These are phyloP conservation scores for Cronartium quercuum DNA, from an alignment of 1,284 basidiomycete genomes.

Conservation along the genomic window DNA sequence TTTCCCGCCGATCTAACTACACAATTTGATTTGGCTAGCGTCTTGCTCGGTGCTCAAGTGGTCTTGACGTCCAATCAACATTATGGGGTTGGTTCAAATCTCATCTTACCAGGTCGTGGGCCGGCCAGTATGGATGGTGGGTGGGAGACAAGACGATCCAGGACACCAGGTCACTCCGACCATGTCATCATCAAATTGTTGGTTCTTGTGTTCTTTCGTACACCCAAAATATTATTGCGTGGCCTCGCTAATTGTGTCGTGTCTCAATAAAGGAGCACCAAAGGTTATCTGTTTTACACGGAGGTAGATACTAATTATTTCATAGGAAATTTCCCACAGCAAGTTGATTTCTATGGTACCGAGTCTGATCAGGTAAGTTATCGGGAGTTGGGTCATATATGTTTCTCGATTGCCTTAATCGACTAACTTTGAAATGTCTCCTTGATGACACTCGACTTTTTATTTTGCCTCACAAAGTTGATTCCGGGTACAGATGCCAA, in stretches of 20 bases:
- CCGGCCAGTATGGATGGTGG: constrained; percentile 76
- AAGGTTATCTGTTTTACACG: constrained; percentile 62
- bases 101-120: constrained; percentile 83
- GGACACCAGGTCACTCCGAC: constrained; percentile 72
- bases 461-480: neutral
- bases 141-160: constrained; percentile 92
- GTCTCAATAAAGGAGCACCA: neutral
- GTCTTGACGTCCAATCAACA: constrained; percentile 73
- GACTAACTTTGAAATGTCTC: neutral
- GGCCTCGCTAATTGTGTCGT: neutral
- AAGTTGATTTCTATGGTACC: constrained; percentile 70
- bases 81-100: constrained; percentile 83
- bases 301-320: constrained; percentile 94
- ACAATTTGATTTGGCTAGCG: constrained; percentile 77
- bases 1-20: constrained; percentile 46
- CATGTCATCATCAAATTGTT: constrained; percentile 86
- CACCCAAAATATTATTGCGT: no score
- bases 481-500: constrained; percentile 49
- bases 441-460: neutral
- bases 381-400: constrained; percentile 29
- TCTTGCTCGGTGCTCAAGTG: constrained; percentile 78
- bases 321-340: constrained; percentile 92
- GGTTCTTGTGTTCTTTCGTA: constrained; percentile 48
- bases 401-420: neutral
- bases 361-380: constrained; percentile 53